Evolutionary conservation across 331 rosid genomes (phyloP).

Genomic region (Acacia pycnantha): DNA sequence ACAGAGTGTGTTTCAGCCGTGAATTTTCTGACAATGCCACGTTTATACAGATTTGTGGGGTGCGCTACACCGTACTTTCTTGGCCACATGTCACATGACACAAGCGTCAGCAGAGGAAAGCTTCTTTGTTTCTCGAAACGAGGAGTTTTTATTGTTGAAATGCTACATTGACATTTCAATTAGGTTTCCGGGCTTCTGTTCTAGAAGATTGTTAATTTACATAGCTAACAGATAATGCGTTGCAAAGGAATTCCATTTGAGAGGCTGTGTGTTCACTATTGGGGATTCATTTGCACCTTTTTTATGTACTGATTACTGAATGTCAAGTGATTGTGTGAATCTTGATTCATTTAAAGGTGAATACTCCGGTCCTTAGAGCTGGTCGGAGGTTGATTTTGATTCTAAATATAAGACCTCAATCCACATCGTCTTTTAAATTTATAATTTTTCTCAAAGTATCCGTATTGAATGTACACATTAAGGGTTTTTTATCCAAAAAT

Average conservation of each 20-base stretch:
- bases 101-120: neutral
- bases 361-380: neutral
- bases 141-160: neutral
- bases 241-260: neutral
- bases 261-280: neutral
- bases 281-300: neutral
- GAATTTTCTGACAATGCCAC: conserved; percentile 4
- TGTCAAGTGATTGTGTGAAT: neutral
- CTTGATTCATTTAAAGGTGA: neutral
- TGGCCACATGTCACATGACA: neutral
- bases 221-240: neutral
- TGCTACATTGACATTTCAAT: neutral
- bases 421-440: no score
- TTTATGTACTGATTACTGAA: neutral
- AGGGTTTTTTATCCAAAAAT: no score
- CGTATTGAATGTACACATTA: no score
- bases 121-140: neutral
- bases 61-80: neutral
- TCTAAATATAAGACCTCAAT: no score
- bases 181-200: neutral
- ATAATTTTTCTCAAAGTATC: no score
- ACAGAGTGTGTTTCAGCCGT: conserved; percentile 9
- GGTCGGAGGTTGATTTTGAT: no score
- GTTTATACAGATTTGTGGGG: neutral
- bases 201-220: neutral